These are phyloP conservation scores for Ramalina intermedia DNA, from an alignment of 495 filamentous ascomycete genomes.

Conservation along the genomic window DNA sequence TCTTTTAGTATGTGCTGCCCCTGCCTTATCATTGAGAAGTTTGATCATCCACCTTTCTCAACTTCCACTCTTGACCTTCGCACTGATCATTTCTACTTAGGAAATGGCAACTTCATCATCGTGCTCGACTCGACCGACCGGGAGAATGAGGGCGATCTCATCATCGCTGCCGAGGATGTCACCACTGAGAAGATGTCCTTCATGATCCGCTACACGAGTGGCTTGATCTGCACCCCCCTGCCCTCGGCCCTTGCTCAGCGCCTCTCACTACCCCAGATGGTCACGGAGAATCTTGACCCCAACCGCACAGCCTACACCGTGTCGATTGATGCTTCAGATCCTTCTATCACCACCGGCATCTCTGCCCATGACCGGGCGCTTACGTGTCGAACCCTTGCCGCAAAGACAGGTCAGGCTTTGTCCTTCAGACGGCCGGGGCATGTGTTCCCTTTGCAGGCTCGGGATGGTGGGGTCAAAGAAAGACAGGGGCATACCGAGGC, in stretches of 20 bases:
- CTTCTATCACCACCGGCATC: conserved; percentile 75
- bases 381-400: conserved; percentile 67
- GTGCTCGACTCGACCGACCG: conserved; percentile 80
- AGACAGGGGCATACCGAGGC: conserved; percentile 86
- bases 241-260: conserved; percentile 45
- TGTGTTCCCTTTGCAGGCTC: conserved; percentile 71
- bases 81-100: conserved; percentile 26
- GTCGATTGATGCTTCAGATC: conserved; percentile 60
- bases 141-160: conserved; percentile 96
- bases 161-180: conserved; percentile 77
- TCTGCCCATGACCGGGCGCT: conserved; percentile 74
- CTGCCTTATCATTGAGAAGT: background rate
- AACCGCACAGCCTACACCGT: conserved; percentile 88
- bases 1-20: conserved; percentile 56
- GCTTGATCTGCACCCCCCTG: conserved; percentile 80
- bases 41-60: background rate
- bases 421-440: conserved; percentile 78
- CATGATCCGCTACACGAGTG: conserved; percentile 76
- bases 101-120: conserved; percentile 83
- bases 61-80: background rate
- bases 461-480: conserved; percentile 64
- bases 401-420: conserved; percentile 36
- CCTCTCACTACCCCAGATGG: conserved; percentile 78
- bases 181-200: conserved; percentile 89
- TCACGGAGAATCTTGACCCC: conserved; percentile 57